phyloP scores from a whole-genome alignment of 495 filamentous ascomycete genomes.

The Trichoderma gamsii region DNA sequence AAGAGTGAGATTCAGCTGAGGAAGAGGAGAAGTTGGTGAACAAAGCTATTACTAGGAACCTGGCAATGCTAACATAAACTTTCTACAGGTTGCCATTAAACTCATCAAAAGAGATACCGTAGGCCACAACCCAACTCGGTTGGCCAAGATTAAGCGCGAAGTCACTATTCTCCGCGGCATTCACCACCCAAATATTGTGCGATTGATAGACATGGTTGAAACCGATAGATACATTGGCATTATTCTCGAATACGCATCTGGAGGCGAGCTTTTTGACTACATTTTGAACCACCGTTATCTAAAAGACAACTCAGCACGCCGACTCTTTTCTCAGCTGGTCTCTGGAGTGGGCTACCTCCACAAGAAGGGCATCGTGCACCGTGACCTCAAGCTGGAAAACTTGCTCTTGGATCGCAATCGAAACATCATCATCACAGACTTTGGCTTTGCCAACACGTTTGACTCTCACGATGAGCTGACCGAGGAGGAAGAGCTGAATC shows the following conservation, averaged over 20 bases:
- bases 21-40: background rate
- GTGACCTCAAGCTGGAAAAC: slow-evolving; percentile 96
- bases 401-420: slow-evolving; percentile 89
- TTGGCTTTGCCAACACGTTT: slow-evolving; percentile 98
- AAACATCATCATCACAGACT: slow-evolving; percentile 99
- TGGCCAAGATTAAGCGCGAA: slow-evolving; percentile 96
- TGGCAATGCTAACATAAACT: background rate
- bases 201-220: slow-evolving; percentile 96
- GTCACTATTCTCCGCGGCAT: slow-evolving; percentile 83
- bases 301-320: slow-evolving; percentile 83
- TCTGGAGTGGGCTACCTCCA: slow-evolving; percentile 97
- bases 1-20: background rate
- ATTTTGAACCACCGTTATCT: slow-evolving; percentile 94
- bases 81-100: slow-evolving; percentile 85
- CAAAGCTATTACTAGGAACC: background rate
- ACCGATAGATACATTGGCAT: slow-evolving; percentile 95
- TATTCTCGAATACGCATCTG: slow-evolving; percentile 96
- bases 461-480: slow-evolving; percentile 79
- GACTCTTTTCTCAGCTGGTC: slow-evolving; percentile 91
- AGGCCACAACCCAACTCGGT: slow-evolving; percentile 73
- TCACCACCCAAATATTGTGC: slow-evolving; percentile 93
- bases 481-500: slow-evolving; percentile 82
- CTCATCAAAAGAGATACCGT: slow-evolving; percentile 88
- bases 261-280: slow-evolving; percentile 96
- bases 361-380: slow-evolving; percentile 98